Base-by-base conservation (phyloP, 208 protist species). In the Angomonas desouzai region DNA sequence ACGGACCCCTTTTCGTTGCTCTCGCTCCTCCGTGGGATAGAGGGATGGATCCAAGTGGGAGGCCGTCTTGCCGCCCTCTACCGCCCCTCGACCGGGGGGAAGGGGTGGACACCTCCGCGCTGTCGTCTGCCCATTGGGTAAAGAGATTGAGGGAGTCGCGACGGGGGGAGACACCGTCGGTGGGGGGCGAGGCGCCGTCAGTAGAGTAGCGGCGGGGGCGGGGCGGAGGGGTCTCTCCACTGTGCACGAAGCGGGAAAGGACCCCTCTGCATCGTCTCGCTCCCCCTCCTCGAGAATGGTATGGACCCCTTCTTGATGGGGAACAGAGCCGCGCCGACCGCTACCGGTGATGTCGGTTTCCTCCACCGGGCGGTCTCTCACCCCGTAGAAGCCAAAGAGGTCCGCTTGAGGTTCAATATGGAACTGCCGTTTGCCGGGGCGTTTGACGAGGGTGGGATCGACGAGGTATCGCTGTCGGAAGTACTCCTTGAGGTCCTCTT, bases 401-500 rank as follows among this genome's bases (percentile, higher is more conserved):
- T 82, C 81, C 0, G 58, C 63, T 48, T 81, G 73, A 25, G 71
- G 64, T 0, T 63, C 65, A 0, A 79, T 49, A 64, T 79, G 55
- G 36, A 80, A 87, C 65, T 83, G 78, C 2, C 73, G 71, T 43
- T 61, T 70, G 9, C 69, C 61, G 0, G 83, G 83, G 1, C 66
- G 66, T 48, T 29, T 64, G 59, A 40, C 72, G 25, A 81, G 71
- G 34, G 73, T 53, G 45, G 83, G 79, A 36, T 89, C 83, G 23
- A 86, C 77, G 0, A 81, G 32, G 59, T 89, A 80, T 28, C 61
- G 69, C 68, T 83, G 83, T n/a, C 68, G 64, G 57, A 66, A 87
- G 25, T 72, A 62, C 65, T 77, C 83, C 70, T 89, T 89, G 4
- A 70, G 18, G 64, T 89, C 83, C 48, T 89, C 79, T 47, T 79